Evolutionary conservation across 192 early-diverging fungal species (phyloP).

Genomic region (Bifiguratus adelaidae): DNA sequence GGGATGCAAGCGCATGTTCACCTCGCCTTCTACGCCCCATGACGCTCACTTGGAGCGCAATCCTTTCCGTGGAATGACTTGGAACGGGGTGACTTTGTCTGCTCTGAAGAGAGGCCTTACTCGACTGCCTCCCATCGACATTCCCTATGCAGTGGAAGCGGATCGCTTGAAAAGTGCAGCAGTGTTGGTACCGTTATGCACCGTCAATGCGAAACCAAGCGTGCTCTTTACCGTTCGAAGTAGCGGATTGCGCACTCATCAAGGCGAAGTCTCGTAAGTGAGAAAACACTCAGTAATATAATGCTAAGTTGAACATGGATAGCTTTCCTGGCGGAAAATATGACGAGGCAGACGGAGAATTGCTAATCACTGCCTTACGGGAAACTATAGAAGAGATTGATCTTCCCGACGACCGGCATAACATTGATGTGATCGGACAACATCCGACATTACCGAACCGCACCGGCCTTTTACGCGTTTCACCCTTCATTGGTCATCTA

Average conservation of each 20-base stretch:
- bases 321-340: slow-evolving; percentile 74
- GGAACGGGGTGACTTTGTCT: too few species aligned
- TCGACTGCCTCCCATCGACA: too few species aligned
- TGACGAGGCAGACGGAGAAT: slow-evolving; percentile 15
- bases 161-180: slow-evolving; percentile 14
- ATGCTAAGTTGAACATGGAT: too few species aligned
- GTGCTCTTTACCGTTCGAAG: slow-evolving; percentile 75
- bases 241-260: slow-evolving; percentile 51
- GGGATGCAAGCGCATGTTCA: too few species aligned
- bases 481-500: slow-evolving; percentile 42
- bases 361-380: slow-evolving; percentile 58
- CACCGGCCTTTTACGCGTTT: slow-evolving; percentile 37
- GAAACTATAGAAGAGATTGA: slow-evolving; percentile 77
- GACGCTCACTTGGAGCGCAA: too few species aligned
- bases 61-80: too few species aligned
- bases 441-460: slow-evolving; percentile 53
- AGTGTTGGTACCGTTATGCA: slow-evolving; percentile 49
- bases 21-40: too few species aligned
- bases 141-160: too few species aligned
- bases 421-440: slow-evolving; percentile 49
- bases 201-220: slow-evolving; percentile 41
- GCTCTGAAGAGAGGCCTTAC: too few species aligned
- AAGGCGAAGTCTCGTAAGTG: slow-evolving; percentile 61
- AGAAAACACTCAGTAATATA: neutral
- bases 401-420: slow-evolving; percentile 15